These are phyloP conservation scores for Groenewaldozyma auringiensis DNA, from an alignment of 1,139 yeast species.

Conservation along the genomic window DNA sequence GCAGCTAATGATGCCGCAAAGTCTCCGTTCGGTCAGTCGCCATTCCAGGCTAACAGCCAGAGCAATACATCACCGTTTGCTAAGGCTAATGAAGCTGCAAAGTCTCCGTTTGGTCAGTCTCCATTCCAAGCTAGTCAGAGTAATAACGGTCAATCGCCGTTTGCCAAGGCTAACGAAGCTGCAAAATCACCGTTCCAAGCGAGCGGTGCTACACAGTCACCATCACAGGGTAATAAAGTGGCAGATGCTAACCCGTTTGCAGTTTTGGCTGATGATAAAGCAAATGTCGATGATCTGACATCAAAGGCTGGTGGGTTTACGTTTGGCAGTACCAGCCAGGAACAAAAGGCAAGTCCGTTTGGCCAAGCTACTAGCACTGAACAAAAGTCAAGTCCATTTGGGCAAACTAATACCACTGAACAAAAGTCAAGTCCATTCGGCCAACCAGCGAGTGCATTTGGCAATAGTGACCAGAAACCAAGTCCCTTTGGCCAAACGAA, in stretches of 20 bases:
- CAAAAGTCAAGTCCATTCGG: constrained; percentile 15
- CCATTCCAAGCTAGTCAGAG: background rate
- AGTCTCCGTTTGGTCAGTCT: background rate
- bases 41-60: background rate
- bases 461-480: background rate
- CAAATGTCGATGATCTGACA: background rate
- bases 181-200: background rate
- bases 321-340: background rate
- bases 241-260: constrained; percentile 11
- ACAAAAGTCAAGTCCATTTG: constrained; percentile 7
- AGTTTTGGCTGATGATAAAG: constrained; percentile 5
- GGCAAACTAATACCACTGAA: background rate
- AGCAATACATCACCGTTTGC: too few relatives aligned
- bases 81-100: background rate
- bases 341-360: background rate
- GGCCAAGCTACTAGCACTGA: constrained; percentile 7
- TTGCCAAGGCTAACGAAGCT: background rate
- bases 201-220: too few relatives aligned
- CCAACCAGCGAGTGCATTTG: constrained; percentile 8
- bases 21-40: background rate
- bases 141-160: too few relatives aligned
- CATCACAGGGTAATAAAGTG: too few relatives aligned
- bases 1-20: constrained; percentile 1
- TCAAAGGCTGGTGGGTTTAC: constrained; percentile 5
- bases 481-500: constrained; percentile 15